phyloP scores from a whole-genome alignment of 2,329 filamentous ascomycete genomes.

The Fusarium cyanostomum region DNA sequence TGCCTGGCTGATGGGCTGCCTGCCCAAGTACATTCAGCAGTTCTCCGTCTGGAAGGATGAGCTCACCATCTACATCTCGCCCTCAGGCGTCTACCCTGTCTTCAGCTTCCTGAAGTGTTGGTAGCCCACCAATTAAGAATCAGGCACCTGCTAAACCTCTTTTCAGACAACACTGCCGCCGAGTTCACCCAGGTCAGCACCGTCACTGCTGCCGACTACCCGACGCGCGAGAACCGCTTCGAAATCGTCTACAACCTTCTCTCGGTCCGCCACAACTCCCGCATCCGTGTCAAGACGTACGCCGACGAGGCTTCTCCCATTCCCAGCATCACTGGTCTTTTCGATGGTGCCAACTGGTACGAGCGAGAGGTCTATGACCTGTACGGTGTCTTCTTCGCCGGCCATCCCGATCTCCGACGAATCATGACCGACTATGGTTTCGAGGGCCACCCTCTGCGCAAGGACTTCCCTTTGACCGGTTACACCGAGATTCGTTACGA shows the following conservation, averaged over 20 bases:
- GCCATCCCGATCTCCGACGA: slow-evolving; percentile 92
- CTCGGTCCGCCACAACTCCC: slow-evolving; percentile 93
- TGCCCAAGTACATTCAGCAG: slow-evolving; percentile 98
- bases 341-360: slow-evolving; percentile 98
- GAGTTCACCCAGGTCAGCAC: slow-evolving; percentile 95
- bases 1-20: slow-evolving; percentile 93
- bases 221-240: slow-evolving; percentile 93
- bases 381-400: slow-evolving; percentile 96
- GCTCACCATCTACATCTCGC: slow-evolving; percentile 91
- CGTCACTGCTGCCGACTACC: slow-evolving; percentile 95
- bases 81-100: slow-evolving; percentile 87
- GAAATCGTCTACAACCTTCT: slow-evolving; percentile 98
- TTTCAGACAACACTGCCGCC: slow-evolving; percentile 87
- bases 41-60: slow-evolving; percentile 99
- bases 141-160: slow-evolving; percentile 10
- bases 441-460: slow-evolving; percentile 94
- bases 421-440: slow-evolving; percentile 99
- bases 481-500: slow-evolving; percentile 99
- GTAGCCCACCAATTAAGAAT: slow-evolving; percentile 26
- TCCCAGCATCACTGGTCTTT: slow-evolving; percentile 85
- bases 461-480: slow-evolving; percentile 97
- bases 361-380: slow-evolving; percentile 98
- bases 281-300: slow-evolving; percentile 98
- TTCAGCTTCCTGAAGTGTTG: slow-evolving; percentile 90
- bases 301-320: slow-evolving; percentile 95